These are phyloP conservation scores for Fagopyrum homotropicum DNA, from an alignment of 148 eudicot genomes.

Conservation along the genomic window DNA sequence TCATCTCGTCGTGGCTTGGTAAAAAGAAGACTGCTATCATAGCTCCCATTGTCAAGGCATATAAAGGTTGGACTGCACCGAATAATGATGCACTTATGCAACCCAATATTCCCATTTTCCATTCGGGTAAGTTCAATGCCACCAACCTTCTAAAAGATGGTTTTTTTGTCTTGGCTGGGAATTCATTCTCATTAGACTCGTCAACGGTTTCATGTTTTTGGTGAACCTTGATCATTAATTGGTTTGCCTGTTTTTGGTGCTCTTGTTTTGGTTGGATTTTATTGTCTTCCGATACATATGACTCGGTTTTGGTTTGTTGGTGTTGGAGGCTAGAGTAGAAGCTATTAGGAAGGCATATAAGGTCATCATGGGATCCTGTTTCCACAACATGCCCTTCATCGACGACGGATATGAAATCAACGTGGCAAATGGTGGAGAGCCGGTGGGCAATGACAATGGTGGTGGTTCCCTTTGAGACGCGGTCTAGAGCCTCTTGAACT, in stretches of 20 bases:
- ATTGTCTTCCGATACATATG: background rate
- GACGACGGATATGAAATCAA: too few species aligned
- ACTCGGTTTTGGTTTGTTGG: background rate
- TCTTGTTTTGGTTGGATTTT: slow-evolving; percentile 30
- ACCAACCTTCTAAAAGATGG: slow-evolving; percentile 28
- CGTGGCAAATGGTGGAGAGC: too few species aligned
- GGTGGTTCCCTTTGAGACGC: too few species aligned
- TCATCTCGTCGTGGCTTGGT: slow-evolving; percentile 22
- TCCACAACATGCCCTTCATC: too few species aligned
- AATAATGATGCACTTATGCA: slow-evolving; percentile 27
- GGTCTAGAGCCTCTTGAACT: slow-evolving; percentile 43
- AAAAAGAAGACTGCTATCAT: slow-evolving; percentile 32
- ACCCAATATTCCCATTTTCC: slow-evolving; percentile 41
- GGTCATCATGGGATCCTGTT: slow-evolving; percentile 34
- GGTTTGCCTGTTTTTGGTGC: slow-evolving; percentile 17
- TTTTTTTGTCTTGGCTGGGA: background rate
- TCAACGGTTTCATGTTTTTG: background rate
- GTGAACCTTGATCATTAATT: background rate
- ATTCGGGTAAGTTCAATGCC: slow-evolving; percentile 40
- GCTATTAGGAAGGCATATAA: slow-evolving; percentile 21
- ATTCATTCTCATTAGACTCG: background rate
- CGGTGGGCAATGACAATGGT: too few species aligned
- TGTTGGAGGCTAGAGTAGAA: slow-evolving; percentile 29
- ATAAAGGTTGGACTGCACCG: slow-evolving; percentile 39
- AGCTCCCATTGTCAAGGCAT: slow-evolving; percentile 35